phyloP scores from a whole-genome alignment of 768 basidiomycete genomes.

The Amanita exitialis region DNA sequence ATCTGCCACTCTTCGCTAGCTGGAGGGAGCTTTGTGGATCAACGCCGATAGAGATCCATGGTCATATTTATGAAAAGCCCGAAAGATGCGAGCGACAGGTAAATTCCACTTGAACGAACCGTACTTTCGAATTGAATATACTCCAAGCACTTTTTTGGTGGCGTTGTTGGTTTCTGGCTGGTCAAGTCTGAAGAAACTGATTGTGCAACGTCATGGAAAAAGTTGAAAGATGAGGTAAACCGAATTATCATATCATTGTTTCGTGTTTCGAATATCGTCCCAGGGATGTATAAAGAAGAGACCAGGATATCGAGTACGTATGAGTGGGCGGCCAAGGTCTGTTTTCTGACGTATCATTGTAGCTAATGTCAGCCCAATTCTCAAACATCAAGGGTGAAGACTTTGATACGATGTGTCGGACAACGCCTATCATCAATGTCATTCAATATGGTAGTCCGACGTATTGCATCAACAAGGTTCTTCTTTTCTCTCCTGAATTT shows the following conservation, averaged over 20 bases:
- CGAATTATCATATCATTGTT: neutral
- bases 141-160: slow-evolving; percentile 21
- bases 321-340: neutral
- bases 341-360: neutral
- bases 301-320: slow-evolving; percentile 16
- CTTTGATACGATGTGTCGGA: slow-evolving; percentile 17
- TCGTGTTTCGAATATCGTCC: neutral
- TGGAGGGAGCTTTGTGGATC: slow-evolving; percentile 17
- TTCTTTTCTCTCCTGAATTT: neutral
- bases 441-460: slow-evolving; percentile 14
- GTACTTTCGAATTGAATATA: neutral
- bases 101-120: neutral
- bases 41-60: slow-evolving; percentile 19
- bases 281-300: slow-evolving; percentile 19
- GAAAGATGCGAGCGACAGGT: slow-evolving; percentile 20
- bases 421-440: slow-evolving; percentile 17
- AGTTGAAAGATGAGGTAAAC: slow-evolving; percentile 18
- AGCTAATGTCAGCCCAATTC: slow-evolving; percentile 22
- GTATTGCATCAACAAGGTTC: slow-evolving; percentile 19
- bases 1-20: slow-evolving; percentile 17
- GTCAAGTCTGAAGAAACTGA: slow-evolving; percentile 15
- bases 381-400: slow-evolving; percentile 18
- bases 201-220: slow-evolving; percentile 22
- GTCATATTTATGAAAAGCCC: slow-evolving; percentile 13
- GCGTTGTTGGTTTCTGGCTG: slow-evolving; percentile 20